phyloP scores from a whole-genome alignment of 2,329 filamentous ascomycete species.

The Rutstroemia sp. region DNA sequence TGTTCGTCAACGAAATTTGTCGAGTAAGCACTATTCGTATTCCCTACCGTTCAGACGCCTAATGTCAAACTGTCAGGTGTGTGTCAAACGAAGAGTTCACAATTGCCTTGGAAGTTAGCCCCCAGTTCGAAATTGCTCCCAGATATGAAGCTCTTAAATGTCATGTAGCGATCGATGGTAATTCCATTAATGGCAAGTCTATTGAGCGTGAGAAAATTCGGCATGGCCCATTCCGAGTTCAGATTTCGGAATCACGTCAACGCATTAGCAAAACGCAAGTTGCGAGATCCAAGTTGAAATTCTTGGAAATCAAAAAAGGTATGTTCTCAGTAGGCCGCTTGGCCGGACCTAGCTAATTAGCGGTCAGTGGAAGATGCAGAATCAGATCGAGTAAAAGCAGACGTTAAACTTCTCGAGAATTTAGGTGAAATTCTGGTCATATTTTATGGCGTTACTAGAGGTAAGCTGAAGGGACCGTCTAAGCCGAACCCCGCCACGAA shows the following conservation, averaged over 20 bases:
- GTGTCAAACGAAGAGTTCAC: constrained; percentile 12
- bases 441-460: constrained; percentile 8
- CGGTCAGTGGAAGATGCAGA: constrained; percentile 17
- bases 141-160: constrained; percentile 10
- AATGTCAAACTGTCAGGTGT: constrained; percentile 11
- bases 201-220: not conserved
- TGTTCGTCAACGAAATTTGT: constrained; percentile 10
- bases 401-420: constrained; percentile 10
- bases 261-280: not conserved
- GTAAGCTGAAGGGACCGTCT: not conserved
- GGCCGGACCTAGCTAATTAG: not conserved
- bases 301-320: not conserved
- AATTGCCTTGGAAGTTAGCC: constrained; percentile 10
- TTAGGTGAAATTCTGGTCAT: constrained; percentile 17
- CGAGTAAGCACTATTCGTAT: not conserved
- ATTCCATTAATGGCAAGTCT: not conserved
- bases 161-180: constrained; percentile 15
- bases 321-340: not conserved
- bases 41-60: not conserved
- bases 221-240: not conserved
- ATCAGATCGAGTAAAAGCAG: constrained; percentile 11
- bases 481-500: not conserved
- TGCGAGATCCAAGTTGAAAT: not conserved
- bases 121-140: constrained; percentile 6
- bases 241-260: not conserved